Base-by-base conservation (phyloP, 2,329 filamentous ascomycete genomes). In the Periglandula ipomoeae region DNA sequence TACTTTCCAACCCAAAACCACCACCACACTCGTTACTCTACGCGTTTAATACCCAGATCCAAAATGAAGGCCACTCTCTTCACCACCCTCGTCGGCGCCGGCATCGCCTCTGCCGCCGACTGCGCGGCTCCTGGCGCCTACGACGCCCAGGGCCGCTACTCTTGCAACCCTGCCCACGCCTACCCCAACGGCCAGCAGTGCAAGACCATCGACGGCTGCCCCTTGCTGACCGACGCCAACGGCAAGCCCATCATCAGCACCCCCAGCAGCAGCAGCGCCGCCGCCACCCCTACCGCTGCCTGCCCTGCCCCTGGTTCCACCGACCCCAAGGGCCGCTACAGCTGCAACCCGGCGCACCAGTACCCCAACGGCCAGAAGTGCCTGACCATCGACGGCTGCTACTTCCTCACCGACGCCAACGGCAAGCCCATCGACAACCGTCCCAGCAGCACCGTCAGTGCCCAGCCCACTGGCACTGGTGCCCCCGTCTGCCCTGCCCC, bases 341-440 rank as follows among this genome's bases (percentile, higher is more conserved):
- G 40, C 19, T 55, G 53, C 48, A 55, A 55, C 46, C 50, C 51
- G 11, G 52, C 51, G 3, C 47, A 52, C 30, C 24, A 47, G 30
- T 53, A 55, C 38, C 48, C 53, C 38, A 41, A 44, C 13, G 50
- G 48, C 20, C 47, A 52, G 42, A 40, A 20, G 15, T 51, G 52
- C 51, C n/a, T 20, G 11, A 13, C 24, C 5, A 26, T 51, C 38
- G 44, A 49, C 5, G 48, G 27, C 23, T 51, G 51, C 48, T 43
- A 48, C 45, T 52, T 40, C 39, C 48, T 54, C 4, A 5, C 8
- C 3, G 46, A 27, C 13, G 24, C 41, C 7, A 15, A 41, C 17
- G 42, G 47, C 35, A 27, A 19, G 26, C 42, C 27, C 26, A 20
- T 47, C 8, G 11, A 30, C 44, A 40, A 23, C 40, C 26, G 4